Evolutionary conservation across 2,329 filamentous ascomycete species (phyloP).

Genomic region (Colletotrichum plurivorum): DNA sequence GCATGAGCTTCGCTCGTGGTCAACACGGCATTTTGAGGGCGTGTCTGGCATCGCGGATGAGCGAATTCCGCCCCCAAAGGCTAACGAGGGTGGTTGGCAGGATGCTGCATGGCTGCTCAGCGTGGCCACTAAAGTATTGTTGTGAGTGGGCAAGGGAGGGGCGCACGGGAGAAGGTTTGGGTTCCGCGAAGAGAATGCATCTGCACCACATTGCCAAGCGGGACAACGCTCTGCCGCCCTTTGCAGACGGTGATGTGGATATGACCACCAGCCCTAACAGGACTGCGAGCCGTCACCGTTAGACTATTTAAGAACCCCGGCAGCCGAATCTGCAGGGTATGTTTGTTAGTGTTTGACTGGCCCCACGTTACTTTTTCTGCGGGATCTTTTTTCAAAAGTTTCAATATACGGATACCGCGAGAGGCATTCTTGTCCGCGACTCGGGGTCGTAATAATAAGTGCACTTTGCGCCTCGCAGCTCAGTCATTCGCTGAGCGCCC

Average conservation of each 20-base stretch:
- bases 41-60: conserved; percentile 59
- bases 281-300: conserved; percentile 31
- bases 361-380: conserved; percentile 27
- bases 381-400: conserved; percentile 16
- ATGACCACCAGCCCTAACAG: conserved; percentile 25
- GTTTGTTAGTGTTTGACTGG: conserved; percentile 16
- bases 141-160: conserved; percentile 53
- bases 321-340: conserved; percentile 33
- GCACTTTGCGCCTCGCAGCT: background rate
- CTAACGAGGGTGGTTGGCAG: conserved; percentile 73
- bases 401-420: conserved; percentile 16
- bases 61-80: conserved; percentile 61
- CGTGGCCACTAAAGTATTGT: conserved; percentile 73
- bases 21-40: conserved; percentile 56
- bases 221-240: background rate
- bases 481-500: conserved; percentile 1
- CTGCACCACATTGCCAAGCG: background rate
- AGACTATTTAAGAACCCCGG: conserved; percentile 29
- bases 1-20: conserved; percentile 49
- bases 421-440: conserved; percentile 1
- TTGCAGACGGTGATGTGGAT: conserved; percentile 31
- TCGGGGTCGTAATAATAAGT: background rate
- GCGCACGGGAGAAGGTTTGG: background rate
- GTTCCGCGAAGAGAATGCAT: conserved; percentile 4
- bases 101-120: conserved; percentile 78